Evolutionary conservation across 1,284 basidiomycete genomes (phyloP), one percentile per base, ranked within the genome.

Genomic region (Bjerkandera adusta): DNA sequence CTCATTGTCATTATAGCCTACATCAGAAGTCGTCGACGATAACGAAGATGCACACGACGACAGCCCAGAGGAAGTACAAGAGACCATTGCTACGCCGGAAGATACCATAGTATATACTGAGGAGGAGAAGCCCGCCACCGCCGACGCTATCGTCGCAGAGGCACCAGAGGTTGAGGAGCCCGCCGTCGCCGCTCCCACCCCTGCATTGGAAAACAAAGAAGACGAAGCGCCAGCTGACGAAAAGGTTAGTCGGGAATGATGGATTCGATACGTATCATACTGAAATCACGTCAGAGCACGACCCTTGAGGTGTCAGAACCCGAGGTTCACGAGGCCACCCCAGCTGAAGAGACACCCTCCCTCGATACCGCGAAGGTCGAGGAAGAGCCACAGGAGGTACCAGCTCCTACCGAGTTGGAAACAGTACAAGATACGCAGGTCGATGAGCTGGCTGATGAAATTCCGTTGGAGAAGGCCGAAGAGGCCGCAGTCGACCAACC

Each of bases 291-390:
- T 20, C 22, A 41, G 39, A 29, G n/a, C n/a, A 16, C 26, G 27
- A 21, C 15, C 27, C 16, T 15, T 20, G 34, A 35, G 16, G 34
- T 35, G 15, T 35, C 34, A 10, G 34, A 35, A 20, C 39, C n/a
- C 26, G n/a, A 32, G 22, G 27, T 15, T 12, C 39, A n/a, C 15
- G 27, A 30, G 6, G 21, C 39, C 27, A 32, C 25, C 38, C 22
- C 32, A 24, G 34, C 15, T 21, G 40, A 48, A 37, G 46, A 48
- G 41, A 39, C 37, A 18, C 22, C 39, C n/a, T 33, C 41, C 1
- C 40, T 48, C 13, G 37, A 48, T 16, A 26, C 36, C 29, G 34
- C 35, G 11, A 30, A 33, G 12, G 36, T 18, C 4, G 33, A 24
- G n/a, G 36, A 43, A 4, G 48, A 39, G 11, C 18, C 38, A 5